These are phyloP conservation scores for Talaromyces islandicus DNA, from an alignment of 2,329 filamentous ascomycete species.

Conservation along the genomic window DNA sequence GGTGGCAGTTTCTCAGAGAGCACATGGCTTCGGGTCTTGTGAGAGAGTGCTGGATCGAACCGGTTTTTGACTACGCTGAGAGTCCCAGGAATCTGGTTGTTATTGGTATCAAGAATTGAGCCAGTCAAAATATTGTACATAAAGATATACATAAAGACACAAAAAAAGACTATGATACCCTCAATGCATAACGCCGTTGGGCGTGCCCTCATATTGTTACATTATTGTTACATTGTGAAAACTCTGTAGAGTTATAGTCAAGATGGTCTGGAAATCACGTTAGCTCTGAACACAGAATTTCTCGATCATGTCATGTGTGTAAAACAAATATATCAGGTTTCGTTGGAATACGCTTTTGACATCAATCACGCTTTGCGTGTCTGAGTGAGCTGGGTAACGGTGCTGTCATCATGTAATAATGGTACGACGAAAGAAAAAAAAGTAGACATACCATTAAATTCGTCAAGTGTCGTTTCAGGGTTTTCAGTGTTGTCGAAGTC, in stretches of 20 bases:
- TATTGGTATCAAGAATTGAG: slow-evolving; percentile 66
- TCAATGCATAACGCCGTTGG: background rate
- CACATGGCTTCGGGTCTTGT: slow-evolving; percentile 57
- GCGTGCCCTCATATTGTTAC: background rate
- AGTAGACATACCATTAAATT: background rate
- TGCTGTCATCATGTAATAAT: slow-evolving; percentile 11
- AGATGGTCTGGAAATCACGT: background rate
- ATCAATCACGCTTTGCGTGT: slow-evolving; percentile 12
- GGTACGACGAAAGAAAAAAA: background rate
- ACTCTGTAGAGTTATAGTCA: background rate
- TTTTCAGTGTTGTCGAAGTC: slow-evolving; percentile 29
- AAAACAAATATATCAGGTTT: slow-evolving; percentile 5
- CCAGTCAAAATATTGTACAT: background rate
- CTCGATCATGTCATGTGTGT: background rate
- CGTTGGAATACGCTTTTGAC: slow-evolving; percentile 12
- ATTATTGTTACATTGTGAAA: background rate
- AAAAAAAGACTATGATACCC: slow-evolving; percentile 2
- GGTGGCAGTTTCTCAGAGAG: slow-evolving; percentile 81
- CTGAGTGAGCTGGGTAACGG: slow-evolving; percentile 13
- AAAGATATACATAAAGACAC: slow-evolving; percentile 3
- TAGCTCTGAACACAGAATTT: background rate
- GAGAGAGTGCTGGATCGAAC: slow-evolving; percentile 78
- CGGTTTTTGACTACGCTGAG: slow-evolving; percentile 79
- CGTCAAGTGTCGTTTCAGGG: background rate
- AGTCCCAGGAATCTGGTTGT: slow-evolving; percentile 91